Percentiles rank a stretch among this genome's conserved stretches.
phyloP scores from a whole-genome alignment of 371 early-diverging fungal species.

The Mucor indicus region DNA sequence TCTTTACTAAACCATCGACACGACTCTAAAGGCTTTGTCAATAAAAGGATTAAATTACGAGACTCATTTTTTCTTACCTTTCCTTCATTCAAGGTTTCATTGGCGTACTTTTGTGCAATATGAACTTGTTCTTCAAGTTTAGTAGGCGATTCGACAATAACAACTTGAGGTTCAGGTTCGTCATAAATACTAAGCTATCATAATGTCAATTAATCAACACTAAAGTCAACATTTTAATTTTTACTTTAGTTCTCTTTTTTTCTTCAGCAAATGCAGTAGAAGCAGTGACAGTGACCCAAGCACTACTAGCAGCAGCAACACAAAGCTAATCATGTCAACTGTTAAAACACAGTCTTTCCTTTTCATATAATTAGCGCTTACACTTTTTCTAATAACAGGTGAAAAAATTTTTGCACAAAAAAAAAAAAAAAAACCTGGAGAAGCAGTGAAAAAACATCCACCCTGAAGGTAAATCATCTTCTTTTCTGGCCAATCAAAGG shows the following conservation, averaged over 20 bases:
- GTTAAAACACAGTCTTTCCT: not conserved
- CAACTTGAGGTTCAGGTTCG: constrained; percentile 43
- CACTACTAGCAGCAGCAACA: constrained; percentile 42
- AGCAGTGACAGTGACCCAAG: constrained; percentile 19
- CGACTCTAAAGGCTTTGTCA: constrained; percentile 7
- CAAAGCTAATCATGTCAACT: constrained; percentile 24
- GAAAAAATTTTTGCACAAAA: constrained; percentile 4
- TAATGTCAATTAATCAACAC: not conserved
- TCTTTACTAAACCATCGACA: constrained; percentile 17
- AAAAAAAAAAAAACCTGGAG: not conserved
- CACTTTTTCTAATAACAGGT: constrained; percentile 9
- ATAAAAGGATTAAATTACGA: not conserved
- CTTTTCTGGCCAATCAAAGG: not conserved
- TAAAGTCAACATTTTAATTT: not conserved
- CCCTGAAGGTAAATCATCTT: not conserved
- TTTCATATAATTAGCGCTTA: not conserved
- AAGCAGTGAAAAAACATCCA: not conserved
- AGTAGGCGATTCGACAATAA: constrained; percentile 48
- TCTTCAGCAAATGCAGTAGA: constrained; percentile 44
- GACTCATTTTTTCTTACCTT: constrained; percentile 23
- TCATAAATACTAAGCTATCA: constrained; percentile 50
- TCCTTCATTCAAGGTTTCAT: constrained; percentile 42
- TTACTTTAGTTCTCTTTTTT: constrained; percentile 28
- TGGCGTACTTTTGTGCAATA: constrained; percentile 42
- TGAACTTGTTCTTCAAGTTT: constrained; percentile 48